Evolutionary conservation across 106 monocot species (phyloP).

Genomic region (Dioscorea zingiberensis): DNA sequence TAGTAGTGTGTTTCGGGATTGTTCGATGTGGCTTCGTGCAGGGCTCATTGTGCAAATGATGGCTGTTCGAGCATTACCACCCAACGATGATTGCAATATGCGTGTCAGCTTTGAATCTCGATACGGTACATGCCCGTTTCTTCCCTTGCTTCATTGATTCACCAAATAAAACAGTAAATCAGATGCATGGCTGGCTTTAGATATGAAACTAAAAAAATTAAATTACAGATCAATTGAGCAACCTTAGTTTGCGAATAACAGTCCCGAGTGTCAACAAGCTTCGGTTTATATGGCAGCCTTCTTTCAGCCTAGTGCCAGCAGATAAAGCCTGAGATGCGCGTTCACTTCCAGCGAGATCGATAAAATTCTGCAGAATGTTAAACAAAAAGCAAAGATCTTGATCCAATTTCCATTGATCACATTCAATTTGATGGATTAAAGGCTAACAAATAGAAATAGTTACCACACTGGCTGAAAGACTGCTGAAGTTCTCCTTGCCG

Average conservation of each 20-base stretch:
- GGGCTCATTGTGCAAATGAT: constrained; percentile 86
- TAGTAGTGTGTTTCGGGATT: constrained; percentile 56
- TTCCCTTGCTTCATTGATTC: constrained; percentile 47
- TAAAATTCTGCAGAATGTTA: constrained; percentile 56
- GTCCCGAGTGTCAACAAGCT: constrained; percentile 71
- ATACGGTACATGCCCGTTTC: constrained; percentile 65
- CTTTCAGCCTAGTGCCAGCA: constrained; percentile 62
- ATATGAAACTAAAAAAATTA: neutral
- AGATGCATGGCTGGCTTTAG: neutral
- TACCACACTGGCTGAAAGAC: constrained; percentile 65
- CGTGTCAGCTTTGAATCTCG: constrained; percentile 80
- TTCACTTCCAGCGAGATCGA: constrained; percentile 79
- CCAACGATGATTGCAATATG: constrained; percentile 56
- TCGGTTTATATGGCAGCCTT: constrained; percentile 74
- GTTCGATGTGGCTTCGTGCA: constrained; percentile 63
- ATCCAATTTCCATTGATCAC: too few species aligned
- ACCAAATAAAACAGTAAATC: neutral
- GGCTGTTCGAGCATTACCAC: constrained; percentile 67
- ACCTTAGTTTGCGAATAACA: constrained; percentile 80
- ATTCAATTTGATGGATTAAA: too few species aligned
- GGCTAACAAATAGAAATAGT: too few species aligned
- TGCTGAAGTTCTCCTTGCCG: constrained; percentile 30
- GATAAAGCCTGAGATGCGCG: constrained; percentile 61
- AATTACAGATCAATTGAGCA: neutral
- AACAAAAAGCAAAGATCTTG: too few species aligned